Evolutionary conservation across 108 stramenopile species (phyloP).

Genomic region (Skeletonema costatum): DNA sequence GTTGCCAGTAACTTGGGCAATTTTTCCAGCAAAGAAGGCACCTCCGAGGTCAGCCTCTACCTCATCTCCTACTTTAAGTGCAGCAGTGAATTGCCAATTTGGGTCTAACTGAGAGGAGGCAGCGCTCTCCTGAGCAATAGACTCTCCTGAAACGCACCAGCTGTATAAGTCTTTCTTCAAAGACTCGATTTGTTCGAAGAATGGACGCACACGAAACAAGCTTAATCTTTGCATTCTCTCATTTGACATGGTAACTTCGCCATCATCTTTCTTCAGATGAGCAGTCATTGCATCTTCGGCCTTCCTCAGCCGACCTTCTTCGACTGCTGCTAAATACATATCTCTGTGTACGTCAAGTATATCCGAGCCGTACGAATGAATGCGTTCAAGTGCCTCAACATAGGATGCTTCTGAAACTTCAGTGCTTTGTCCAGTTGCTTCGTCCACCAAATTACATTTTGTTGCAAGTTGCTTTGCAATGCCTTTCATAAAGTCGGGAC

Average conservation of each 20-base stretch:
- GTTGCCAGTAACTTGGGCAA: constrained; percentile 53
- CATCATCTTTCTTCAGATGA: constrained; percentile 46
- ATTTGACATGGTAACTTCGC: constrained; percentile 51
- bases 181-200: constrained; percentile 66
- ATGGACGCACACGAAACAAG: constrained; percentile 73
- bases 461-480: constrained; percentile 50
- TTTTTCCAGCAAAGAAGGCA: constrained; percentile 77
- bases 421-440: constrained; percentile 28
- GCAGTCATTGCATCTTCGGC: constrained; percentile 77
- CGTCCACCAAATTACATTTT: constrained; percentile 50
- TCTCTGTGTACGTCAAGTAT: constrained; percentile 78
- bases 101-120: constrained; percentile 35
- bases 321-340: constrained; percentile 85
- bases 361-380: constrained; percentile 62
- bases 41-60: constrained; percentile 88
- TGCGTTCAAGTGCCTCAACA: constrained; percentile 63
- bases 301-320: constrained; percentile 71
- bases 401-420: constrained; percentile 35
- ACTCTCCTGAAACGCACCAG: constrained; percentile 56
- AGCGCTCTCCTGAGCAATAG: background rate
- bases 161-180: constrained; percentile 52
- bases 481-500: constrained; percentile 21
- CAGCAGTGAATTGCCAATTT: constrained; percentile 71
- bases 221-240: constrained; percentile 76
- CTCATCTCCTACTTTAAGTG: constrained; percentile 69